phyloP scores from a whole-genome alignment of 345 rosid genomes.

The Citrus maxima region DNA sequence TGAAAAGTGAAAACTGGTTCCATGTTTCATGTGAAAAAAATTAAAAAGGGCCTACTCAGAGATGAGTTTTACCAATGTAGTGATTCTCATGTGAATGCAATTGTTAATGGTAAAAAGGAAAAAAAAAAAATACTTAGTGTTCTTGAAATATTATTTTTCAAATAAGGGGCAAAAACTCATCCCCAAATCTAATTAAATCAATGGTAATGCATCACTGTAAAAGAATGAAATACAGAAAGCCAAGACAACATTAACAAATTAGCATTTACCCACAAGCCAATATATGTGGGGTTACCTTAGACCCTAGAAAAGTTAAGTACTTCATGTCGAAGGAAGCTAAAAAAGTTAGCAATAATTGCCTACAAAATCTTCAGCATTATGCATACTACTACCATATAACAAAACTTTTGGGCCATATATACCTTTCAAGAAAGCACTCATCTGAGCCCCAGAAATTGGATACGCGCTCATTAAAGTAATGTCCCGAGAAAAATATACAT shows the following conservation, averaged over 20 bases:
- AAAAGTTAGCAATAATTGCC: constrained; percentile 17
- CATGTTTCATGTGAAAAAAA: too few species aligned
- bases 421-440: constrained; percentile 4
- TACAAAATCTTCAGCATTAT: background rate
- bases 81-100: too few species aligned
- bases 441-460: background rate
- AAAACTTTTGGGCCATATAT: background rate
- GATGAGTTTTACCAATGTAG: too few species aligned
- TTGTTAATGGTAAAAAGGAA: too few species aligned
- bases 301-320: background rate
- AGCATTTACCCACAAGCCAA: background rate
- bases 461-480: background rate
- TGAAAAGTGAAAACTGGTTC: too few species aligned
- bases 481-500: background rate
- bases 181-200: too few species aligned
- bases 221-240: background rate
- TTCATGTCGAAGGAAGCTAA: constrained; percentile 31
- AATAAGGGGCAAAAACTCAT: too few species aligned
- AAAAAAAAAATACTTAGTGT: accelerated
- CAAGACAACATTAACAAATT: background rate
- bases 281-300: too few species aligned
- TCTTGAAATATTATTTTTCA: too few species aligned
- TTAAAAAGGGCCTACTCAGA: too few species aligned
- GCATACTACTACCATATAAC: too few species aligned
- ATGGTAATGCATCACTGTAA: too few species aligned